These are phyloP conservation scores for Sarcocystis neurona DNA, from an alignment of 169 alveolate species.

Conservation along the genomic window DNA sequence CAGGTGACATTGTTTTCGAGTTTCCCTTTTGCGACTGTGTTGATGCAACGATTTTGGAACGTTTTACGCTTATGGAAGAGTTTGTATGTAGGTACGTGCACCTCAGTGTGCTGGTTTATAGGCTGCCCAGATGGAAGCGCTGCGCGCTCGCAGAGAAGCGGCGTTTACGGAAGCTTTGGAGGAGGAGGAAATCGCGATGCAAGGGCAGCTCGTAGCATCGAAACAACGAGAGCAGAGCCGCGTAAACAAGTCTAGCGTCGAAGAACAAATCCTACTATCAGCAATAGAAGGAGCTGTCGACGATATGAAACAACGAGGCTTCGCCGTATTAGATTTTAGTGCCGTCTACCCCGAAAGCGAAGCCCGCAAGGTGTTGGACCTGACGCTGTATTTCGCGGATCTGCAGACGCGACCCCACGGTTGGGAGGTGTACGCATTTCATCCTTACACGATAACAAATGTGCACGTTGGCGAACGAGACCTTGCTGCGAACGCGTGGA, in stretches of 20 bases:
- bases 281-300: slow-evolving; percentile 15
- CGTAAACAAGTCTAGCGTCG: neutral
- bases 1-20: neutral
- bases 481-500: no score
- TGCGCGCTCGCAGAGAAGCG: neutral
- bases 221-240: slow-evolving; percentile 18
- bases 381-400: neutral
- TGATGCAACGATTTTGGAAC: no score
- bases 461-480: no score
- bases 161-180: neutral
- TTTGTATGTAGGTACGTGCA: no score
- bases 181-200: neutral
- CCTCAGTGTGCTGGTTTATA: no score
- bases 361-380: slow-evolving; percentile 3
- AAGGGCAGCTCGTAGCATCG: neutral
- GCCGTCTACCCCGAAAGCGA: neutral
- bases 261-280: neutral
- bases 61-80: no score
- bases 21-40: neutral
- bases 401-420: neutral
- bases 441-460: no score
- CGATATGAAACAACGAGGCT: neutral
- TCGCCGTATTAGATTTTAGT: neutral
- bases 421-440: slow-evolving; percentile 24
- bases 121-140: neutral